Evolutionary conservation across 805 yeast species (phyloP), one percentile per base, ranked within the genome.

Genomic region (Candida succiphila): DNA sequence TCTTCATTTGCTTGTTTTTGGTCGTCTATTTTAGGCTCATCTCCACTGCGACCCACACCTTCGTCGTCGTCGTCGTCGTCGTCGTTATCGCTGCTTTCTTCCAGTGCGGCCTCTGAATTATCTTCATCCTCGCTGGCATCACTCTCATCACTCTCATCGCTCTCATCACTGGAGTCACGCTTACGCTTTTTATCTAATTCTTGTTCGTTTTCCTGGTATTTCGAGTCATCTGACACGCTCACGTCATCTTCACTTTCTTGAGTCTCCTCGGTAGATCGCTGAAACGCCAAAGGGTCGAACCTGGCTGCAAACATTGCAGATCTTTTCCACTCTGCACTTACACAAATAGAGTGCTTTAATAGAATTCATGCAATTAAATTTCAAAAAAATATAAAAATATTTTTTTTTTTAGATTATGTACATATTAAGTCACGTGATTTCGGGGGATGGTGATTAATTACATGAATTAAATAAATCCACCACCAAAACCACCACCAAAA

Each of bases 221-320:
- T n/a, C n/a, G n/a, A n/a, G n/a, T n/a, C n/a, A n/a, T n/a, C n/a
- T n/a, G n/a, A n/a, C 61, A 62, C 36, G 54, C 56, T 16, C 52
- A 61, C 12, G 7, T 16, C 27, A 13, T 6, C 4, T 27, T 6
- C 25, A 7, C 8, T 16, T 26, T 26, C 29, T 15, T 5, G 6
- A 7, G 18, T 7, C 17, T 6, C 13, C 17, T 26, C 29, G 10
- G 18, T 7, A 4, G 8, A 22, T 12, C 8, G 6, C 16, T 17
- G 8, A 12, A 23, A 32, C 7, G 27, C 50, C 49, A 15, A 16
- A 8, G 84, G 84, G 42, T 74, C 82, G 45, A 70, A 78, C 50
- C 85, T 61, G 13, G 70, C 67, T 7, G 81, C 82, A 59, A 78
- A 78, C 86, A 78, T 75, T 8, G n/a, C n/a, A n/a, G n/a, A n/a